A percentile compares a stretch with the other conserved stretches of the same genome.
These are phyloP conservation scores for Linum usitatissimum DNA, from an alignment of 345 rosid genomes.

Conservation along the genomic window DNA sequence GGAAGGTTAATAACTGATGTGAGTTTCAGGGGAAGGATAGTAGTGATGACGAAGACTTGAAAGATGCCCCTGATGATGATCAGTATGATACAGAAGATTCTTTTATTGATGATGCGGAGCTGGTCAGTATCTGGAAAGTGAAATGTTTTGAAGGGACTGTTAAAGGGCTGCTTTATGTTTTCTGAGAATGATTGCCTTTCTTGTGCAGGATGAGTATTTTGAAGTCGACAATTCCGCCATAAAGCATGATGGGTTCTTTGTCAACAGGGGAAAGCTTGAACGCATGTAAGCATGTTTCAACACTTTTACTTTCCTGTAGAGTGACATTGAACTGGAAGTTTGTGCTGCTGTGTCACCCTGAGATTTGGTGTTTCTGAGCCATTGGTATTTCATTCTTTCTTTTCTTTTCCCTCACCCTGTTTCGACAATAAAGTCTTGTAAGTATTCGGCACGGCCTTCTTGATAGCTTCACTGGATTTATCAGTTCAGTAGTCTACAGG, in stretches of 20 bases:
- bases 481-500: neutral
- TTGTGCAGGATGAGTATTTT: slow-evolving; percentile 83
- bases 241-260: slow-evolving; percentile 85
- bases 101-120: slow-evolving; percentile 84
- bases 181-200: neutral
- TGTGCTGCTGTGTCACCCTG: neutral
- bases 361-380: neutral
- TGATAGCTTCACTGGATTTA: neutral
- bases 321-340: neutral
- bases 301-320: neutral
- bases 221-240: slow-evolving; percentile 86
- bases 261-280: slow-evolving; percentile 84
- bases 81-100: slow-evolving; percentile 97
- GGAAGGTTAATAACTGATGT: neutral
- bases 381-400: neutral
- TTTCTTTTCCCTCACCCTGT: neutral
- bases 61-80: slow-evolving; percentile 78
- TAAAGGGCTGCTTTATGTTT: neutral
- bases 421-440: neutral
- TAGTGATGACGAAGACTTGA: slow-evolving; percentile 83
- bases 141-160: neutral
- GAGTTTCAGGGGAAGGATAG: slow-evolving; percentile 75
- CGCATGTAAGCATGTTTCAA: slow-evolving; percentile 47
- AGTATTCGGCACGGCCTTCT: neutral
- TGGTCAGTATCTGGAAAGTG: slow-evolving; percentile 43